Evolutionary conservation across 768 basidiomycete genomes (phyloP).

Genomic region (Boletus rubroflammeus): DNA sequence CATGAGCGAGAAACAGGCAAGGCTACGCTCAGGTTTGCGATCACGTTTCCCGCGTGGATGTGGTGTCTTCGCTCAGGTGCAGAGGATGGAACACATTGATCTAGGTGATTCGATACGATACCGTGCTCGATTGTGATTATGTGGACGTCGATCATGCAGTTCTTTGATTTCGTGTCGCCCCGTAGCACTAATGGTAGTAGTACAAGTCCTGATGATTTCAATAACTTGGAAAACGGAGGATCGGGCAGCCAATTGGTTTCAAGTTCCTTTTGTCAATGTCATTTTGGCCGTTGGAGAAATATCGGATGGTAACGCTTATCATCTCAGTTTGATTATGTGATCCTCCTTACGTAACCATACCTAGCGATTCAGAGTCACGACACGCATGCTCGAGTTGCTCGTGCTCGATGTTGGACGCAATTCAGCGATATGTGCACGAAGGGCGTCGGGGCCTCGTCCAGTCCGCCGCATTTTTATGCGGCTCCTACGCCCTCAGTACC

Average conservation of each 20-base stretch:
- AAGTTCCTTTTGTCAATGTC: too few relatives aligned
- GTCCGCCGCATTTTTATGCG: slow-evolving; percentile 51
- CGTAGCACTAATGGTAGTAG: not conserved
- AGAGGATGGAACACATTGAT: too few relatives aligned
- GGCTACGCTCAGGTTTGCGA: too few relatives aligned
- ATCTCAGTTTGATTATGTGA: slow-evolving; percentile 6
- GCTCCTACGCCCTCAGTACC: slow-evolving; percentile 56
- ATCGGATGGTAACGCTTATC: too few relatives aligned
- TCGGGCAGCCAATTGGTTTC: too few relatives aligned
- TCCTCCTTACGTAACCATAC: slow-evolving; percentile 9
- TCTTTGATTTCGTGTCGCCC: not conserved
- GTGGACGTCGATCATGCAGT: not conserved
- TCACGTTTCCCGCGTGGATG: too few relatives aligned
- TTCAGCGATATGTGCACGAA: slow-evolving; percentile 48
- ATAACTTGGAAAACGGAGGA: too few relatives aligned
- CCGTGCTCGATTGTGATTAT: not conserved
- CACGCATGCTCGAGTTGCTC: not conserved
- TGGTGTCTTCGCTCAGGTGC: too few relatives aligned
- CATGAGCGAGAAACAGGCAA: too few relatives aligned
- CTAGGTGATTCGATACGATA: too few relatives aligned
- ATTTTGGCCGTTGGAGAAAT: too few relatives aligned
- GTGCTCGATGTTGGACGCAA: slow-evolving; percentile 40
- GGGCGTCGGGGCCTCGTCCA: slow-evolving; percentile 46
- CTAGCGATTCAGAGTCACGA: not conserved
- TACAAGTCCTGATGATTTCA: not conserved